Evolutionary conservation across 83 land plant genomes (phyloP), one percentile per base, ranked within the genome.

Genomic region (Diphasiastrum complanatum): DNA sequence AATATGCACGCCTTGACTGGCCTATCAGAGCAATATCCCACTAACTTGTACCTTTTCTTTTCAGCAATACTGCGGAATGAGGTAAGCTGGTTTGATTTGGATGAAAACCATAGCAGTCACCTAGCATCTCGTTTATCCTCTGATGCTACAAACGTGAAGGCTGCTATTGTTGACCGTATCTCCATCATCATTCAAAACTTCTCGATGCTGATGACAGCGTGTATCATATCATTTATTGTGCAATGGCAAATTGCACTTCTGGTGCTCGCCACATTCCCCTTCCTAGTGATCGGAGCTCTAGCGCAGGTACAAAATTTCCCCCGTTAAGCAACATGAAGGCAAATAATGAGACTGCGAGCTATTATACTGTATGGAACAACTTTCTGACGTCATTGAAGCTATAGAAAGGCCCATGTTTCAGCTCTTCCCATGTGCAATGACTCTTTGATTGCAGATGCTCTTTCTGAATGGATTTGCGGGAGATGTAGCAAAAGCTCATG

Each of bases 391-490:
- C n/a, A n/a, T n/a, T n/a, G n/a, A n/a, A n/a, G n/a, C n/a, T n/a
- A n/a, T n/a, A n/a, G n/a, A n/a, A n/a, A n/a, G n/a, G n/a, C n/a
- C n/a, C n/a, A n/a, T n/a, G n/a, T n/a, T n/a, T n/a, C n/a, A n/a
- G n/a, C n/a, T n/a, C n/a, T n/a, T n/a, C n/a, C n/a, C n/a, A n/a
- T n/a, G n/a, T n/a, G n/a, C n/a, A n/a, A 54, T 54, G 6, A 6
- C 58, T 23, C 34, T 4, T 54, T 4, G 25, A 6, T 54, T 54
- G 6, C 58, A 54, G 58, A 28, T 25, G 29, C 11, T 54, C n/a
- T 54, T 54, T 54, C 29, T 54, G 33, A 54, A 54, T 5, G 58
- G 58, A 6, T 68, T 68, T 31, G 47, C 41, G 11, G 71, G 71
- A 32, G 67, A 68, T 33, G 1, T 68, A 2, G 62, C 64, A 27